These are phyloP conservation scores for Selaginella tamariscina DNA, from an alignment of 75 land plant genomes.

Conservation along the genomic window DNA sequence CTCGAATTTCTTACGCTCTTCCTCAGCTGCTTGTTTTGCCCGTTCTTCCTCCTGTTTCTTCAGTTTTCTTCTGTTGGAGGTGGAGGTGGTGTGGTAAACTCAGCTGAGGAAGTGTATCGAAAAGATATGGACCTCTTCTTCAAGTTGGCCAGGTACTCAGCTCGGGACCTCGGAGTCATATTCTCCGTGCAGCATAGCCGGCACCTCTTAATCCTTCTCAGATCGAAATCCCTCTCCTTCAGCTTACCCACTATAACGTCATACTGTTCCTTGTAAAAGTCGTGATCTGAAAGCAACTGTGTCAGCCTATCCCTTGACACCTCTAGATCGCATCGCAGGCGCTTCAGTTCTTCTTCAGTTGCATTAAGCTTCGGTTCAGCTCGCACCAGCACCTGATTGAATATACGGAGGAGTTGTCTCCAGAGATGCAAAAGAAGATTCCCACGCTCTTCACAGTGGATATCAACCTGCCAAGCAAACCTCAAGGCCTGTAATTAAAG, in stretches of 20 bases:
- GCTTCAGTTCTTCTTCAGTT: slow-evolving; percentile 20
- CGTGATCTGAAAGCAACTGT: slow-evolving; percentile 12
- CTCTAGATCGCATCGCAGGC: slow-evolving; percentile 7
- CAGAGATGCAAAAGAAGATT: slow-evolving; percentile 31
- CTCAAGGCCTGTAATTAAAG: background rate
- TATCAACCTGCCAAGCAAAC: slow-evolving; percentile 19
- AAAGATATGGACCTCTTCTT: background rate
- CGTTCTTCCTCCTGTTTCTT: slow-evolving; percentile 6
- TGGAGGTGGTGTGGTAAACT: no score
- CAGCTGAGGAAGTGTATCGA: background rate
- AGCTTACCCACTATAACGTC: slow-evolving; percentile 12
- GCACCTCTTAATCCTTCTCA: slow-evolving; percentile 23
- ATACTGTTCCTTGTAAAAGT: background rate
- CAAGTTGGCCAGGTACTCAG: slow-evolving; percentile 6
- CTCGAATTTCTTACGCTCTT: slow-evolving; percentile 8
- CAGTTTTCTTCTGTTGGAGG: background rate
- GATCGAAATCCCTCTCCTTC: slow-evolving; percentile 18
- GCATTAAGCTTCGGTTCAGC: slow-evolving; percentile 28
- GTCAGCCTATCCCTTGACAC: slow-evolving; percentile 12
- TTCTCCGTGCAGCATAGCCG: slow-evolving; percentile 34
- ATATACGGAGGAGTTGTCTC: slow-evolving; percentile 30
- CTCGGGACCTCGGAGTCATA: slow-evolving; percentile 31
- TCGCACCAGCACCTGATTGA: slow-evolving; percentile 35
- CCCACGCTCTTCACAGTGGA: slow-evolving; percentile 35
- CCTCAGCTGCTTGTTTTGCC: slow-evolving; percentile 7